Percentiles rank a stretch among this genome's conserved stretches.
phyloP scores from a whole-genome alignment of 2,329 filamentous ascomycete genomes.

The Cercospora janseana region DNA sequence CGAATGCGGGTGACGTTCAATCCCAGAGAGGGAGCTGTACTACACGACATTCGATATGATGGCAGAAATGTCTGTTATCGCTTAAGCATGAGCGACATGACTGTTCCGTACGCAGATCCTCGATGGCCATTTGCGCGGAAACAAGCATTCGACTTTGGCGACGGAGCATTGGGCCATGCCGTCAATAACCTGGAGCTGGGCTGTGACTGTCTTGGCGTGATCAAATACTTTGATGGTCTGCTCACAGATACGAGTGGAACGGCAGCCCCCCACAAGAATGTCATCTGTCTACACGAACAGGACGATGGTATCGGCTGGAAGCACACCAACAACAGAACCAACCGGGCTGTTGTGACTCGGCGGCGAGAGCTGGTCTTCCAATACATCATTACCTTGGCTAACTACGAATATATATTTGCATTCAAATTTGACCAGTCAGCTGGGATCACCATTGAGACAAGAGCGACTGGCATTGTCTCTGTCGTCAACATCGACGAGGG shows the following conservation, averaged over 20 bases:
- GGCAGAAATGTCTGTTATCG: conserved; percentile 65
- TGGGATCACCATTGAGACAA: conserved; percentile 64
- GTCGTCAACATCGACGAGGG: conserved; percentile 67
- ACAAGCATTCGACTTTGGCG: conserved; percentile 67
- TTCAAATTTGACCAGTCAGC: conserved; percentile 68
- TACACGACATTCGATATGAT: conserved; percentile 58
- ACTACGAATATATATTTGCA: conserved; percentile 68
- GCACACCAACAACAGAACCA: conserved; percentile 66
- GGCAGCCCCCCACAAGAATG: conserved; percentile 60
- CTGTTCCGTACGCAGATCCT: conserved; percentile 61
- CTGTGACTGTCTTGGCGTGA: conserved; percentile 68
- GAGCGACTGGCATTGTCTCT: conserved; percentile 66
- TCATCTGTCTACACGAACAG: conserved; percentile 69
- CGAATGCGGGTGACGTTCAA: conserved; percentile 61
- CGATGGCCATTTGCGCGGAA: conserved; percentile 67
- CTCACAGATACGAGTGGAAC: conserved; percentile 41
- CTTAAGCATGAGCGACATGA: conserved; percentile 66
- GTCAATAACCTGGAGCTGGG: conserved; percentile 68
- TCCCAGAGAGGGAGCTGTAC: conserved; percentile 62
- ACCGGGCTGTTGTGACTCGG: conserved; percentile 59
- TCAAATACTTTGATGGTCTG: conserved; percentile 63
- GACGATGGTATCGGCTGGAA: conserved; percentile 69
- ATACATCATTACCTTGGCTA: conserved; percentile 62
- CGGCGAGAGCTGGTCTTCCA: conserved; percentile 63
- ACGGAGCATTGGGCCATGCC: conserved; percentile 63